Evolutionary conservation across 805 yeast genomes (phyloP).

Genomic region (Scheffersomyces stipitis): DNA sequence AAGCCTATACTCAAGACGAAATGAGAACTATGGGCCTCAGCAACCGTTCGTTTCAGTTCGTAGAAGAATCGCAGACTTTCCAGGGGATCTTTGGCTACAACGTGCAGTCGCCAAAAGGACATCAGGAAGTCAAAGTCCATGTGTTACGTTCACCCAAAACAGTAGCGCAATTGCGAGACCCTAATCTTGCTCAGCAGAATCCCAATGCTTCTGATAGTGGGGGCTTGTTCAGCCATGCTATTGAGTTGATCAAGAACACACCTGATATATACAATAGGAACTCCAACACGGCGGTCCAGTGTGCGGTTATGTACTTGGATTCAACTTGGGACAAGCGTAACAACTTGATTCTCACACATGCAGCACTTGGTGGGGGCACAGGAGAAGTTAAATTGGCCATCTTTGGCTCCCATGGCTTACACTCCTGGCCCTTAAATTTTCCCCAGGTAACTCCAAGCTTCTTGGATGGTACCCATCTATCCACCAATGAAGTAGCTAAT

Average conservation of each 20-base stretch:
- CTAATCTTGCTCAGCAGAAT: constrained; percentile 86
- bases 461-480: constrained; percentile 66
- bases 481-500: constrained; percentile 77
- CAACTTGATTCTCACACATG: constrained; percentile 74
- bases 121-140: constrained; percentile 73
- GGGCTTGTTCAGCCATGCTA: constrained; percentile 73
- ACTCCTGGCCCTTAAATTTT: constrained; percentile 86
- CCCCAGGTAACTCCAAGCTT: constrained; percentile 70
- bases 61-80: constrained; percentile 46
- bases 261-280: constrained; percentile 41
- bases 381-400: constrained; percentile 74
- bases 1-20: constrained; percentile 88
- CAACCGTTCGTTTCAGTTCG: constrained; percentile 71
- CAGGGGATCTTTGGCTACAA: constrained; percentile 35
- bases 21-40: constrained; percentile 80
- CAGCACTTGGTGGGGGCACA: constrained; percentile 91
- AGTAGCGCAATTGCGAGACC: constrained; percentile 69
- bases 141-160: constrained; percentile 67
- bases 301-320: constrained; percentile 84
- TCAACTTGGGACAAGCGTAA: constrained; percentile 71
- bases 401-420: constrained; percentile 90
- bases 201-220: constrained; percentile 69
- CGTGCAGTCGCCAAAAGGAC: constrained; percentile 52
- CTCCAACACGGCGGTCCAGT: constrained; percentile 61
- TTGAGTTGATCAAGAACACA: constrained; percentile 58